phyloP scores from a whole-genome alignment of 139 green algal genomes.

The Zygnema circumcarinatum region DNA sequence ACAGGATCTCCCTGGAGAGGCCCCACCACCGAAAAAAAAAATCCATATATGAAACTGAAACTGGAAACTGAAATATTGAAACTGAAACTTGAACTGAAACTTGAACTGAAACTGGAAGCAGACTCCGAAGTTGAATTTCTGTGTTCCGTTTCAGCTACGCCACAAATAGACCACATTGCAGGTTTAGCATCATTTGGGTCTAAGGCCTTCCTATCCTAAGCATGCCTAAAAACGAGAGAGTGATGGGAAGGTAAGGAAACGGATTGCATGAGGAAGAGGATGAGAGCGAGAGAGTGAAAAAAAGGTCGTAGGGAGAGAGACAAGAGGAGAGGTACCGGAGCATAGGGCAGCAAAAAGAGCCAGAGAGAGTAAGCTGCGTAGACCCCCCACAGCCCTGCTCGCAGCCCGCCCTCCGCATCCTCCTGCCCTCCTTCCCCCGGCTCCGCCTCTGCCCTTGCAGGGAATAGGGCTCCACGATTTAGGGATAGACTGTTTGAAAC shows the following conservation, averaged over 20 bases:
- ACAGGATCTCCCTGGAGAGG: conserved; percentile 20
- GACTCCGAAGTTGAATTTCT: neutral
- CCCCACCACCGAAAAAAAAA: neutral
- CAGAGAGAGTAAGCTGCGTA: conserved; percentile 17
- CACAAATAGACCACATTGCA: neutral
- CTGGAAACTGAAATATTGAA: neutral
- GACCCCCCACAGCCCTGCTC: neutral
- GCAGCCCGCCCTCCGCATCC: neutral
- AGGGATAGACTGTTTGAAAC: neutral
- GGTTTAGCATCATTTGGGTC: neutral
- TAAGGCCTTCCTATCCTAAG: too few species aligned
- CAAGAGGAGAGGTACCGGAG: conserved; percentile 6
- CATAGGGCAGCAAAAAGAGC: conserved; percentile 24
- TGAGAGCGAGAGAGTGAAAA: neutral
- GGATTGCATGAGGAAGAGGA: neutral
- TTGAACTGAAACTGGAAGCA: neutral
- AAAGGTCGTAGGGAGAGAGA: neutral
- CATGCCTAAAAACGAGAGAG: too few species aligned
- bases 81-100: neutral
- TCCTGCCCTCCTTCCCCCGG: neutral
- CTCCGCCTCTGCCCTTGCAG: neutral
- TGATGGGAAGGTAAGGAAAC: neutral
- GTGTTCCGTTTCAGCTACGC: neutral
- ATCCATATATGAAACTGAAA: neutral
- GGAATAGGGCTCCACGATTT: neutral